Percentiles rank a stretch among this genome's conserved stretches.
These are phyloP conservation scores for Mycena indigotica DNA, from an alignment of 768 basidiomycete genomes.

Conservation along the genomic window DNA sequence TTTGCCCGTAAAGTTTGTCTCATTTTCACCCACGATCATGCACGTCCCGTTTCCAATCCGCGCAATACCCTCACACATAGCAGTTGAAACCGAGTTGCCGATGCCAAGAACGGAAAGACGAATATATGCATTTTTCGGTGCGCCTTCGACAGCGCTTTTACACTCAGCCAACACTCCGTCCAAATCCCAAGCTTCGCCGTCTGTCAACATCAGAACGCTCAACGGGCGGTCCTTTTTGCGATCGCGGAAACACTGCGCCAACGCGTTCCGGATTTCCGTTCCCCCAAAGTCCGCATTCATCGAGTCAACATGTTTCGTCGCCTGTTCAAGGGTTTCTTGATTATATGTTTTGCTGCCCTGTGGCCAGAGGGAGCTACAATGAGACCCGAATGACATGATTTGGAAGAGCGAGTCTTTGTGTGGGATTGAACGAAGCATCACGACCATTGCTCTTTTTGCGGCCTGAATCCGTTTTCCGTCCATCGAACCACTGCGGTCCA, in stretches of 20 bases:
- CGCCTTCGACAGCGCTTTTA: slow-evolving; percentile 25
- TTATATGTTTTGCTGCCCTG: slow-evolving; percentile 26
- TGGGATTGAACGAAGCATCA: slow-evolving; percentile 44
- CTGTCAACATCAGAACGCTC: slow-evolving; percentile 48
- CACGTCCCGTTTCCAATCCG: slow-evolving; percentile 42
- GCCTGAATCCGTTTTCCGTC: slow-evolving; percentile 27
- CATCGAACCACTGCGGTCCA: slow-evolving; percentile 52
- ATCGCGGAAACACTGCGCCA: slow-evolving; percentile 33
- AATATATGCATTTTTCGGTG: slow-evolving; percentile 27
- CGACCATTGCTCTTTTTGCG: slow-evolving; percentile 39
- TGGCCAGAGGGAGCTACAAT: slow-evolving; percentile 33
- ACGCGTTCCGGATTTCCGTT: slow-evolving; percentile 39
- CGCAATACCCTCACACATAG: slow-evolving; percentile 45
- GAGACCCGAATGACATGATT: slow-evolving; percentile 42
- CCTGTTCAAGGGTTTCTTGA: slow-evolving; percentile 27
- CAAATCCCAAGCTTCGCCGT: slow-evolving; percentile 35
- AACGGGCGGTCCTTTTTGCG: slow-evolving; percentile 36
- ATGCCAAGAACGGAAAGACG: slow-evolving; percentile 52
- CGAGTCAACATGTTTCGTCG: slow-evolving; percentile 27
- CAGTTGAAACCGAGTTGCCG: slow-evolving; percentile 41
- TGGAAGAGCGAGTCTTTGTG: slow-evolving; percentile 40
- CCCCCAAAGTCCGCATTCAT: slow-evolving; percentile 43
- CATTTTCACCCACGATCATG: slow-evolving; percentile 38
- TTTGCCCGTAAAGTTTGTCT: slow-evolving; percentile 39
- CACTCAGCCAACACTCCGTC: slow-evolving; percentile 16